Base-by-base conservation (phyloP, 345 rosid species). In the Rhizophora mangle region DNA sequence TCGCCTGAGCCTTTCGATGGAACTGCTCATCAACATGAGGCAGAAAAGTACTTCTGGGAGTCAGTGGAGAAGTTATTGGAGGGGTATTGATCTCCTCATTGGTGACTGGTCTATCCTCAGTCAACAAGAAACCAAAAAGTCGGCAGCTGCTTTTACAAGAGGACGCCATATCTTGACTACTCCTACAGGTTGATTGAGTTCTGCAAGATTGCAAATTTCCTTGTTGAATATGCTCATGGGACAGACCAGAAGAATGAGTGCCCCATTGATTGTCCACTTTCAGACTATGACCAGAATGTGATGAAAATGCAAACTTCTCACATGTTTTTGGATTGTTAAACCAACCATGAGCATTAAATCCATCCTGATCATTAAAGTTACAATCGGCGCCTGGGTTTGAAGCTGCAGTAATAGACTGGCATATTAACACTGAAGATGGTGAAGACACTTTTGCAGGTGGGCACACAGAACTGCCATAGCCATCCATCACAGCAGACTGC, bases 101-200 rank as follows among this genome's bases (percentile, higher is more conserved):
- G 0, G 84, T 31, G 43, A 68, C 73, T 72, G 73, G 82, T 30
- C 79, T 72, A 72, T 85, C 96, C 60, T 92, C 96, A 0, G 87
- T 92, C 79, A 95, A 68, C 1, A 89, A 92, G 84, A 95, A 91
- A 49, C 99, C 99, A 69, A 95, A 95, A 69, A 95, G 92, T 74
- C 96, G 86, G 82, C 99, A 95, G 72, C 96, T 86, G 70, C 87
- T 85, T 79, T 85, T 86, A 65, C 89, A 83, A 0, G 89, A 76
- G 37, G 88, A 63, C 31, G 70, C 81, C 66, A 85, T 29, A 65
- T 88, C 85, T 74, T 80, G 85, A 26, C 69, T 37, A 30, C 70
- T 66, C 54, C 81, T 63, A 34, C 72, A 54, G 52, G 79, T 18
- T 57, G 85, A 20, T 29, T 64, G 81, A 68, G 67, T 70, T 52